Percentiles rank a stretch among this genome's conserved stretches.
Evolutionary conservation across 176 grass and related monocot genomes (phyloP).

Genomic region (Saccharum spontaneum): DNA sequence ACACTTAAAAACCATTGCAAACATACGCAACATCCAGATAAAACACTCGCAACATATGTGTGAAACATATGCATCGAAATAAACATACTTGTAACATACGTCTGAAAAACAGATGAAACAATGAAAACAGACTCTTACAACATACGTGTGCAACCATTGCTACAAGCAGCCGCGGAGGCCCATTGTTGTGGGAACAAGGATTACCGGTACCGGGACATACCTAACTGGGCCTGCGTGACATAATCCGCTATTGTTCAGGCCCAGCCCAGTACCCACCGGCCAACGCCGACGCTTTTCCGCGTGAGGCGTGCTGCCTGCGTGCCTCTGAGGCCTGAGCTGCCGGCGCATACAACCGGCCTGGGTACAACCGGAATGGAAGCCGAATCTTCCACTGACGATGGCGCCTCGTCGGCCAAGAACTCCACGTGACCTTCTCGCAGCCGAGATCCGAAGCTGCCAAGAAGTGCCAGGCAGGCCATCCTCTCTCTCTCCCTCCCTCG

Average conservation of each 20-base stretch:
- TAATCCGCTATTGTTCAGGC: background rate
- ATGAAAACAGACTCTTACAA: too few relatives aligned
- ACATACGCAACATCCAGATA: too few relatives aligned
- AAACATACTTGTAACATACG: too few relatives aligned
- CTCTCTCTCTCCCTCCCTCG: background rate
- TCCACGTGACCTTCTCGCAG: conserved; percentile 5
- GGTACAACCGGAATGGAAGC: background rate
- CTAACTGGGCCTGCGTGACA: background rate
- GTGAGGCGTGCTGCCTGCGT: too few relatives aligned
- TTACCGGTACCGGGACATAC: background rate
- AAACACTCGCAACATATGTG: too few relatives aligned
- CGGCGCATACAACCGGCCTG: conserved; percentile 14
- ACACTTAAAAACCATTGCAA: too few relatives aligned
- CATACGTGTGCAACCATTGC: too few relatives aligned
- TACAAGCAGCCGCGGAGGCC: too few relatives aligned
- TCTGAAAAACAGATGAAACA: too few relatives aligned
- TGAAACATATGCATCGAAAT: too few relatives aligned
- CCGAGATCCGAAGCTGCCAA: conserved; percentile 4
- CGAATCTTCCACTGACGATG: background rate
- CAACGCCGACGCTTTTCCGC: background rate
- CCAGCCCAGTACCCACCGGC: background rate
- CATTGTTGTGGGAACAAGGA: too few relatives aligned
- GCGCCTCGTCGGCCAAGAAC: background rate
- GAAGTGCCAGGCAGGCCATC: background rate
- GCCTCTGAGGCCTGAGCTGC: too few relatives aligned